These are phyloP conservation scores for Udeniomyces megalosporus DNA, from an alignment of 768 basidiomycete genomes.

Conservation along the genomic window DNA sequence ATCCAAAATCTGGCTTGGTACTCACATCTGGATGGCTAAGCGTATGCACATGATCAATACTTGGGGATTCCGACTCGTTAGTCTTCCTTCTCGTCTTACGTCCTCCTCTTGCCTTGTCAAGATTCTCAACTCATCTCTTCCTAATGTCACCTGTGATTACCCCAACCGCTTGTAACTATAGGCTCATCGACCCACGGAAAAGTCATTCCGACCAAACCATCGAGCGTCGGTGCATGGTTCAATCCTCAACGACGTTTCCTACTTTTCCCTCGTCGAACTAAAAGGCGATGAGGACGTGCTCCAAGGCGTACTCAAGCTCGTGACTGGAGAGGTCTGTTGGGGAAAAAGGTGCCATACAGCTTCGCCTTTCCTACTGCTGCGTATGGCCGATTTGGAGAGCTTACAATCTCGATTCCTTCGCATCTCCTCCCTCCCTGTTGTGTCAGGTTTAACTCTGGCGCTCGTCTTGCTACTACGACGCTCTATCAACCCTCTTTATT, in stretches of 20 bases:
- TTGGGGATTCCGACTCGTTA: constrained; percentile 79
- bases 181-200: constrained; percentile 78
- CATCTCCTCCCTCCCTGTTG: not conserved
- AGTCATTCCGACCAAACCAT: constrained; percentile 78
- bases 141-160: not conserved
- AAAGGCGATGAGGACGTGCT: constrained; percentile 47
- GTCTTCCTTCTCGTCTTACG: constrained; percentile 17
- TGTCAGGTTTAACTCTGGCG: constrained; percentile 1
- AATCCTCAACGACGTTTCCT: constrained; percentile 81
- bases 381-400: no score
- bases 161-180: constrained; percentile 28
- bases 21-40: constrained; percentile 94
- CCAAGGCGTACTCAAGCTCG: constrained; percentile 38
- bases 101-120: not conserved
- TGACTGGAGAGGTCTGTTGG: constrained; percentile 30
- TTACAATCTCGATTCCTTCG: no score
- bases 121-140: not conserved
- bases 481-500: not conserved
- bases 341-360: constrained; percentile 20
- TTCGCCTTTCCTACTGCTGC: no score
- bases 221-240: constrained; percentile 70
- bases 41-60: constrained; percentile 84
- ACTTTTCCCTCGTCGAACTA: constrained; percentile 59
- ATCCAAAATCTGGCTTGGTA: constrained; percentile 83
- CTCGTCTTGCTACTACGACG: constrained; percentile 3